Conservation (phyloP, 75 land plant species). For the Cupressus sempervirens region DNA sequence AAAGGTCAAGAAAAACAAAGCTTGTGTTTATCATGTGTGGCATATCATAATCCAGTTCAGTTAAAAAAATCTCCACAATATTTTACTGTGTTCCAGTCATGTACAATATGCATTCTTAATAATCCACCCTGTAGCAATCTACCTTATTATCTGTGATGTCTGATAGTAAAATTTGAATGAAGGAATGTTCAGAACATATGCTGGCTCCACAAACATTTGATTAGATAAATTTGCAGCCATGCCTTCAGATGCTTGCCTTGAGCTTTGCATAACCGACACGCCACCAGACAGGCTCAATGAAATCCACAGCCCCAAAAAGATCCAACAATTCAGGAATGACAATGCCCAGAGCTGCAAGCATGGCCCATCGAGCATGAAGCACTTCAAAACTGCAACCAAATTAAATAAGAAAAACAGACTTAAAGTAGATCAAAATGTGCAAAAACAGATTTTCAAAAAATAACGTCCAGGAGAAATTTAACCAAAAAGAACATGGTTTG, state of each 20-base stretch:
- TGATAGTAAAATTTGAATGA: not conserved
- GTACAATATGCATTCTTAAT: not conserved
- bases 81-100: not conserved
- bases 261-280: slow-evolving; percentile 96
- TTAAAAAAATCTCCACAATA: not conserved
- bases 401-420: not conserved
- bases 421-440: not conserved
- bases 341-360: slow-evolving; percentile 93
- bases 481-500: not conserved
- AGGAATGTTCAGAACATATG: slow-evolving; percentile 7
- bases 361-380: slow-evolving; percentile 98
- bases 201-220: not conserved
- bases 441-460: too few species aligned
- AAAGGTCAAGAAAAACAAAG: not conserved
- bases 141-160: not conserved
- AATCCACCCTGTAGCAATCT: not conserved
- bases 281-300: slow-evolving; percentile 96
- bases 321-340: slow-evolving; percentile 85
- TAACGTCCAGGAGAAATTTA: not conserved
- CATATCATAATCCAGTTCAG: not conserved
- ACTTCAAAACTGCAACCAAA: slow-evolving; percentile 76
- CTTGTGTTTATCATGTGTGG: not conserved
- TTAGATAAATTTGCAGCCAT: slow-evolving; percentile 13
- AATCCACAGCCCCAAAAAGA: slow-evolving; percentile 51
- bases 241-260: slow-evolving; percentile 39